phyloP scores from a whole-genome alignment of 2,329 filamentous ascomycete species.

The Paracoccidioides lutzii region DNA sequence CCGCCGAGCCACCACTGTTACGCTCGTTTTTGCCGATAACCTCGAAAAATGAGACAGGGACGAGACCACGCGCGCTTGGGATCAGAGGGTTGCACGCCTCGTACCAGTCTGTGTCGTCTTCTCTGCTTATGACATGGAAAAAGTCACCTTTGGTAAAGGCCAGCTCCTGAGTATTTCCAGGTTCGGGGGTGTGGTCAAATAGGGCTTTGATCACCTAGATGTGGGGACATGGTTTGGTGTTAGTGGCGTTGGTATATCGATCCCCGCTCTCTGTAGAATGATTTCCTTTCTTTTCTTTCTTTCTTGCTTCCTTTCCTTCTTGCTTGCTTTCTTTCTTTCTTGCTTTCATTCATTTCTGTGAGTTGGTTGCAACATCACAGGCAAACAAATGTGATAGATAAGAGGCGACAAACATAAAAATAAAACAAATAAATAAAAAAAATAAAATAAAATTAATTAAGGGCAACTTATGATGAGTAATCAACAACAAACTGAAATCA shows the following conservation, averaged over 20 bases:
- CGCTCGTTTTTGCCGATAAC: slow-evolving; percentile 81
- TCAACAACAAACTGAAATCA: no score
- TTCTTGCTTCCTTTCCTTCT: no score
- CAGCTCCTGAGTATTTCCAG: slow-evolving; percentile 54
- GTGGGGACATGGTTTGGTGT: slow-evolving; percentile 1
- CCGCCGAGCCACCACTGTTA: slow-evolving; percentile 63
- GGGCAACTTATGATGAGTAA: no score
- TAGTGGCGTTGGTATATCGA: slow-evolving; percentile 3
- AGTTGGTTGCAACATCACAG: no score
- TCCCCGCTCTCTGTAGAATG: background rate
- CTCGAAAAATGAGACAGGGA: slow-evolving; percentile 91
- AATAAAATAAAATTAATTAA: no score
- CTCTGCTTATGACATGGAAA: slow-evolving; percentile 92
- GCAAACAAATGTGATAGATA: no score
- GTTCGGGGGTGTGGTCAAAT: slow-evolving; percentile 76
- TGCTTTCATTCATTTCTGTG: no score
- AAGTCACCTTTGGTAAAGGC: slow-evolving; percentile 93
- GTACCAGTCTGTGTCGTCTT: slow-evolving; percentile 94
- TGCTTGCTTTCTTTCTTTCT: no score
- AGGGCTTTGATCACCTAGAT: slow-evolving; percentile 86
- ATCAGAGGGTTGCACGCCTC: slow-evolving; percentile 92
- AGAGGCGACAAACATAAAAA: no score
- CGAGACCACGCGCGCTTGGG: slow-evolving; percentile 71
- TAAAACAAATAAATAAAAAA: no score
- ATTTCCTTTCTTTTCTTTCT: background rate